Evolutionary conservation across 164 flowering plant species (phyloP), one percentile per base, ranked within the genome.

Genomic region (Berberis vulgaris): DNA sequence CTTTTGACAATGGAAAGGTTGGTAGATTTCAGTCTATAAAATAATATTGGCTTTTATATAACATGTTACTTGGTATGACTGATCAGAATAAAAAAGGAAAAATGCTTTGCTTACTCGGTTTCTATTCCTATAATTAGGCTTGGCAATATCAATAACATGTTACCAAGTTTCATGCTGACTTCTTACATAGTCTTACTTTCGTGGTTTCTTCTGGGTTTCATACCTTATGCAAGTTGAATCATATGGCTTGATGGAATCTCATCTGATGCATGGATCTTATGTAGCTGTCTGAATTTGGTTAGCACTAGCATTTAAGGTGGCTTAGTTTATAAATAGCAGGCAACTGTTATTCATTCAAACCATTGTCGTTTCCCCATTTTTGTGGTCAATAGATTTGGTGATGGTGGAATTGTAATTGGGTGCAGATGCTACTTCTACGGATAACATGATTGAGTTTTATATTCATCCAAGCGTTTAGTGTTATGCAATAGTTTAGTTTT

Each of bases 1-100:
- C 68, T 42, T 85, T 91, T 69, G 85, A 85, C 70, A 45, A 69
- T 9, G 64, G 79, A 62, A 94, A 91, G 96, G 97, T 91, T 59
- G 38, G 80, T 47, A 64, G 55, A 13, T 58, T 58, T 13, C 43
- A 46, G 2, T 54, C 62, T 26, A 9, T 10, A 45, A 53, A 41
- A 39, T 45, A 10, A 6, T 68, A 58, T 6, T 46, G 7, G 46
- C 53, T 50, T 12, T 12, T 43, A 13, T 7, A n/a, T 5, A 11
- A 26, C 6, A 40, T 9, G 12, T 59, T 61, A 54, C 43, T 62
- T 56, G 42, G 43, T 42, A 41, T 49, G 26, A 26, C 26, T 26
- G 26, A 26, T 26, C 26, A 26, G 26, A 26, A 26, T 26, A 26
- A 26, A 26, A 26, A 26, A 26, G 26, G 26, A 26, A 26, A 26